Conservation (phyloP, 1,284 basidiomycete species). For the Macrocystidia cucumis region DNA sequence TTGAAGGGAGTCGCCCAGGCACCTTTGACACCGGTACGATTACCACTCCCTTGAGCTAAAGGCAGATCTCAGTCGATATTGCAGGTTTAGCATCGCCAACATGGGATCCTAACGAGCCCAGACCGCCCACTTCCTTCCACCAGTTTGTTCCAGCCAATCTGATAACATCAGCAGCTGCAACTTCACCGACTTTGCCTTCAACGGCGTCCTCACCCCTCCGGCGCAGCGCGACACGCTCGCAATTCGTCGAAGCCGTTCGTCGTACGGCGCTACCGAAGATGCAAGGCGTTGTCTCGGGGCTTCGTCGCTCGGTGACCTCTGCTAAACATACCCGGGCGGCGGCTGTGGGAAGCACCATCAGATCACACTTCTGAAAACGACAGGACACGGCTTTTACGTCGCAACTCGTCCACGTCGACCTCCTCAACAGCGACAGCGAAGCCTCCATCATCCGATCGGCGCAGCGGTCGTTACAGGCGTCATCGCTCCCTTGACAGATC, state of each 20-base stretch:
- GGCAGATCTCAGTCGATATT: conserved; percentile 2
- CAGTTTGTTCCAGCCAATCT: conserved; percentile 36
- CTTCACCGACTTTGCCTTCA: conserved; percentile 11
- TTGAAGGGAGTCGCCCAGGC: conserved; percentile 5
- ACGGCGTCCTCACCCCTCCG: conserved; percentile 3
- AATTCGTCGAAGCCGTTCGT: conserved; percentile 18
- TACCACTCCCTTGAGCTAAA: conserved; percentile 9
- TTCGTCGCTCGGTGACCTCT: conserved; percentile 21
- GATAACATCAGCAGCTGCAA: conserved; percentile 29
- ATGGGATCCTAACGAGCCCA: not conserved
- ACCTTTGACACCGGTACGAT: conserved; percentile 4
- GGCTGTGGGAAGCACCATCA: no score
- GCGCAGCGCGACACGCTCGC: conserved; percentile 8
- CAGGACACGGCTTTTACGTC: no score
- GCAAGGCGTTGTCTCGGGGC: conserved; percentile 22
- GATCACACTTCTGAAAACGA: no score
- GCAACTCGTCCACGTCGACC: no score
- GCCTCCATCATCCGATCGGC: no score
- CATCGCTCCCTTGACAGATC: no score
- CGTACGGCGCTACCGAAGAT: conserved; percentile 28
- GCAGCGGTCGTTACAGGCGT: no score
- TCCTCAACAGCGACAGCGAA: no score
- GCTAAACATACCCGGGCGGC: no score
- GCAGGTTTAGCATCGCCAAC: conserved; percentile 7
- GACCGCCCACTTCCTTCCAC: conserved; percentile 22